Conservation (phyloP, 495 filamentous ascomycete genomes). For the Chaetomium tenue region DNA sequence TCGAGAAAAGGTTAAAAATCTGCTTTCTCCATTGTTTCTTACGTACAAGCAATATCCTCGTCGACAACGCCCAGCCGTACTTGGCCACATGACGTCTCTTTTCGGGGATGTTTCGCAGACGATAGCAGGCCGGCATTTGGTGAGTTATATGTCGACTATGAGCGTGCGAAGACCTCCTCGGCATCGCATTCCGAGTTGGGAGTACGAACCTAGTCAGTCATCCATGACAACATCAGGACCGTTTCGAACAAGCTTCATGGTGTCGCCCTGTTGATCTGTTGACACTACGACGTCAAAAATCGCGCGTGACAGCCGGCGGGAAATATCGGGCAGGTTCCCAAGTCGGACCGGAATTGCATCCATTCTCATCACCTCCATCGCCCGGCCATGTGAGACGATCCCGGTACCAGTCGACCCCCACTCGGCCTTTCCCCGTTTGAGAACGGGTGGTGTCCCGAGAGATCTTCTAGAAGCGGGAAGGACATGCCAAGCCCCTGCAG, state of each 20-base stretch:
- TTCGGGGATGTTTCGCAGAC: background rate
- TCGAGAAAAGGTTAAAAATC: background rate
- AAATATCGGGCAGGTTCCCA: slow-evolving; percentile 5
- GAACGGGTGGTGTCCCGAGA: background rate
- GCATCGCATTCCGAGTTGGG: slow-evolving; percentile 7
- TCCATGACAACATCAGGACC: background rate
- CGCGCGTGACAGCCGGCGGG: background rate
- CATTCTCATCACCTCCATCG: background rate
- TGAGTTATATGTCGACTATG: background rate
- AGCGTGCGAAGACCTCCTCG: background rate
- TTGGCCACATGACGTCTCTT: background rate
- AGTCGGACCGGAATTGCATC: background rate
- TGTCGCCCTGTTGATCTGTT: too few species aligned
- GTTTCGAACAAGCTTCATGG: background rate
- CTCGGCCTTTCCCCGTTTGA: slow-evolving; percentile 2
- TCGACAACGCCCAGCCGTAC: background rate
- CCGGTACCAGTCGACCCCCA: background rate
- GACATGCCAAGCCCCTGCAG: slow-evolving; percentile 12
- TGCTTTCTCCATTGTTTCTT: background rate
- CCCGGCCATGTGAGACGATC: background rate
- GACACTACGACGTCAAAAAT: background rate
- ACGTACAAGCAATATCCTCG: slow-evolving; percentile 2
- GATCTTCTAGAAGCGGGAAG: slow-evolving; percentile 13
- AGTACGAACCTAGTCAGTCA: background rate
- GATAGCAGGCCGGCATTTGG: background rate